phyloP scores from a whole-genome alignment of 495 filamentous ascomycete species.

The Penicillium macrosclerotiorum region DNA sequence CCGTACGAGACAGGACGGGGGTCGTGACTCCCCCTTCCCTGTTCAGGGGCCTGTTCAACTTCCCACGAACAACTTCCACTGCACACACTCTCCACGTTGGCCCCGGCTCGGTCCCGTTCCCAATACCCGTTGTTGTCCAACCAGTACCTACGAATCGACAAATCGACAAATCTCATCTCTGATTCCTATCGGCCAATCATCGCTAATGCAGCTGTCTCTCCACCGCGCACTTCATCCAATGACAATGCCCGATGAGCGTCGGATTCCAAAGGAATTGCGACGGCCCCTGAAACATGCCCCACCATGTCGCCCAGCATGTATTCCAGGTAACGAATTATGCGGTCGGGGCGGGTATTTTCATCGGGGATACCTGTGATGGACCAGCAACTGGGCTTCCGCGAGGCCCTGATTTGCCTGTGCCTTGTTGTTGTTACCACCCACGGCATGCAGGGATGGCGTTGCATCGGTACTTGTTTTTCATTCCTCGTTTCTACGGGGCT shows the following conservation, averaged over 20 bases:
- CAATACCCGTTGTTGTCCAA: constrained; percentile 10
- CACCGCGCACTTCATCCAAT: constrained; percentile 12
- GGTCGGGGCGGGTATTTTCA: constrained; percentile 9
- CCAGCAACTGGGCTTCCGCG: background rate
- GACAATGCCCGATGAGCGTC: background rate
- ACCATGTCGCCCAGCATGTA: constrained; percentile 12
- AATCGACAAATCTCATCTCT: background rate
- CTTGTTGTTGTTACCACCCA: constrained; percentile 27
- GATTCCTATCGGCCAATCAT: constrained; percentile 5
- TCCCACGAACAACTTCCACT: too few relatives aligned
- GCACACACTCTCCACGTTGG: background rate
- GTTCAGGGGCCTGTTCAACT: background rate
- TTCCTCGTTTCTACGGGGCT: constrained; percentile 26
- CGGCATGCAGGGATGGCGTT: constrained; percentile 33
- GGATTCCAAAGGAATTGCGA: constrained; percentile 30
- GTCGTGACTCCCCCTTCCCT: too few relatives aligned
- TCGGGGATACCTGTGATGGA: constrained; percentile 10
- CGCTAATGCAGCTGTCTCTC: background rate
- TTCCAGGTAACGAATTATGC: constrained; percentile 25
- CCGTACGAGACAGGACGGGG: too few relatives aligned
- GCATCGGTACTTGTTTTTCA: constrained; percentile 21
- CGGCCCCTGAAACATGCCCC: constrained; percentile 34
- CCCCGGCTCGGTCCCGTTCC: background rate
- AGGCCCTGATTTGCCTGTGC: constrained; percentile 17
- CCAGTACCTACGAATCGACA: too few relatives aligned